Evolutionary conservation across 108 stramenopile species (phyloP).

Genomic region (Cylindrotheca closterium): DNA sequence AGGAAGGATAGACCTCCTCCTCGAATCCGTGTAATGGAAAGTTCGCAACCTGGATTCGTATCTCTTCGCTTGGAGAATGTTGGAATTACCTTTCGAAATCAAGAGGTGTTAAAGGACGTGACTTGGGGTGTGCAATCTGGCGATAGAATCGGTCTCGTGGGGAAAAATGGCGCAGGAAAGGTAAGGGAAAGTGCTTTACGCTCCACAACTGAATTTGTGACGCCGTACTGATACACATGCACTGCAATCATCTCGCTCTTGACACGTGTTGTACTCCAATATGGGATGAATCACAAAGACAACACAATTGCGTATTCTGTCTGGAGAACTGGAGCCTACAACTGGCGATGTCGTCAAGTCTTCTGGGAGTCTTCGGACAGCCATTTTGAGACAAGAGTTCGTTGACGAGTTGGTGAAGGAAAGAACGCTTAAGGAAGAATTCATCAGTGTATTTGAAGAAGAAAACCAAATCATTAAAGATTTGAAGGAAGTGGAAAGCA

Average conservation of each 20-base stretch:
- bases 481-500: constrained; percentile 60
- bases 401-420: constrained; percentile 84
- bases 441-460: constrained; percentile 88
- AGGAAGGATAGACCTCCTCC: constrained; percentile 92
- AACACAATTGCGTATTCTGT: constrained; percentile 89
- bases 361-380: constrained; percentile 78
- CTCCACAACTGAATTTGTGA: too few species aligned
- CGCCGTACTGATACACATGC: too few species aligned
- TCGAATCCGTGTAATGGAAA: constrained; percentile 88
- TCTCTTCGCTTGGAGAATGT: constrained; percentile 88
- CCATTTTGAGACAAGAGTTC: constrained; percentile 94
- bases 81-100: constrained; percentile 91
- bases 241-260: too few species aligned
- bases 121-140: constrained; percentile 96
- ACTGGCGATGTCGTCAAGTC: constrained; percentile 91
- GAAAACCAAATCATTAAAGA: constrained; percentile 77
- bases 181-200: too few species aligned
- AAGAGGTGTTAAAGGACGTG: constrained; percentile 90
- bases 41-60: constrained; percentile 82
- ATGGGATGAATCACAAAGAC: constrained; percentile 77
- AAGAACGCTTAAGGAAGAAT: constrained; percentile 87
- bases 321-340: constrained; percentile 93
- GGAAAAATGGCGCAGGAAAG: constrained; percentile 57
- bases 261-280: neutral
- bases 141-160: constrained; percentile 83